Percentiles rank a stretch among this genome's conserved stretches.
These are phyloP conservation scores for Populus nigra DNA, from an alignment of 345 rosid genomes.

Conservation along the genomic window DNA sequence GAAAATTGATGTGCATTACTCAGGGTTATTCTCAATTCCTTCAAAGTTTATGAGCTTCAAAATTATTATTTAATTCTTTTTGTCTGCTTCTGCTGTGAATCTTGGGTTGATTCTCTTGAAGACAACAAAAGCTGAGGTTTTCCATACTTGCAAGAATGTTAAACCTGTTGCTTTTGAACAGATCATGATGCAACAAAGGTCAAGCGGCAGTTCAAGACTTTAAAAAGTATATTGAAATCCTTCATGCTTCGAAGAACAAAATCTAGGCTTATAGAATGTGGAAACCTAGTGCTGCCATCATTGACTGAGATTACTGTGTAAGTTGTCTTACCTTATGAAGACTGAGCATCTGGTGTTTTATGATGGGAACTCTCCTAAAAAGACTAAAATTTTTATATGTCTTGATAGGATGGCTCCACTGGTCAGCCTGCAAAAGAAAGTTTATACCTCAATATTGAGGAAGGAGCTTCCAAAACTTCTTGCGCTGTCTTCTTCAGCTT, in stretches of 20 bases:
- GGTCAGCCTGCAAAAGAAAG: conserved; percentile 68
- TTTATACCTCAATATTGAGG: conserved; percentile 74
- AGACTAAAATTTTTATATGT: not conserved
- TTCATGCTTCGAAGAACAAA: conserved; percentile 91
- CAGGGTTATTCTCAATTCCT: not conserved
- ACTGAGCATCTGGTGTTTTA: too few relatives aligned
- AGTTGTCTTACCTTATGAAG: conserved; percentile 8
- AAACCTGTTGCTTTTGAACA: not conserved
- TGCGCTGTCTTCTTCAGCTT: conserved; percentile 57
- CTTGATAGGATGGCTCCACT: conserved; percentile 71
- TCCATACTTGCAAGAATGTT: not conserved
- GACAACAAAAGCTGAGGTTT: not conserved
- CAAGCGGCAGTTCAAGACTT: conserved; percentile 36
- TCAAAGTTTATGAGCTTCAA: not conserved
- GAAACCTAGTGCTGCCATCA: conserved; percentile 69
- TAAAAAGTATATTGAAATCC: conserved; percentile 61
- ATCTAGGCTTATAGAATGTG: conserved; percentile 63
- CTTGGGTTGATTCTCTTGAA: not conserved
- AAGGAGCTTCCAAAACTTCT: conserved; percentile 86
- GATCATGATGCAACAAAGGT: not conserved
- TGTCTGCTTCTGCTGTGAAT: not conserved
- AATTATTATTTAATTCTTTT: not conserved
- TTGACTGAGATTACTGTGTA: conserved; percentile 85
- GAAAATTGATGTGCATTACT: not conserved
- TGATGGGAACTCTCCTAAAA: too few relatives aligned